A percentile compares a stretch with the other conserved stretches of the same genome.
Evolutionary conservation across 2,329 filamentous ascomycete genomes (phyloP).

Genomic region (Nemania abortiva): DNA sequence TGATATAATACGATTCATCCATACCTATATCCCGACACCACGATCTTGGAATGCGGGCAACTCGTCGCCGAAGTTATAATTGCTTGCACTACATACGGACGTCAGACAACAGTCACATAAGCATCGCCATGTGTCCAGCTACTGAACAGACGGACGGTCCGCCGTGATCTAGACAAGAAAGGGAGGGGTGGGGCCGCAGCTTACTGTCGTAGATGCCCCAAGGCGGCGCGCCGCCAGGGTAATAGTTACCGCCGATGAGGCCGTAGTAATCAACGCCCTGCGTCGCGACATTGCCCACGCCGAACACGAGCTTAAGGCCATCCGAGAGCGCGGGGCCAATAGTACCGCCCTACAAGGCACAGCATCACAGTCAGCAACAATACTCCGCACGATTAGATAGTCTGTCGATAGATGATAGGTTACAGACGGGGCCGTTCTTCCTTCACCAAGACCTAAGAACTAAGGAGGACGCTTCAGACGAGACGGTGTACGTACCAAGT

Average conservation of each 20-base stretch:
- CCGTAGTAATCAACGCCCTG: constrained; percentile 50
- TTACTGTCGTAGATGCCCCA: constrained; percentile 48
- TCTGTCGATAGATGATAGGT: neutral
- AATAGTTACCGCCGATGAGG: constrained; percentile 48
- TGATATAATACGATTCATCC: neutral
- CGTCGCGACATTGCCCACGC: constrained; percentile 47
- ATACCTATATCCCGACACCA: constrained; percentile 48
- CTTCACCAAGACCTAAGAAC: neutral
- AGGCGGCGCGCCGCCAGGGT: constrained; percentile 48
- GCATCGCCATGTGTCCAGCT: too few species aligned
- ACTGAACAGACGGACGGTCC: neutral
- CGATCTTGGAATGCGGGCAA: constrained; percentile 47
- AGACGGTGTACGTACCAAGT: constrained; percentile 41
- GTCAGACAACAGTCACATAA: neutral
- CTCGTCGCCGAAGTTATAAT: constrained; percentile 45
- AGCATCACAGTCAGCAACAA: neutral
- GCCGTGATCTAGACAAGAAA: neutral
- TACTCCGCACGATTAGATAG: neutral
- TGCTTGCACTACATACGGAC: constrained; percentile 39
- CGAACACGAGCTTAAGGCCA: constrained; percentile 46
- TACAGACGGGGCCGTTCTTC: neutral
- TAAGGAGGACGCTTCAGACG: neutral
- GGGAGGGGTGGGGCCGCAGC: neutral
- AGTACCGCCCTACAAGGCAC: constrained; percentile 40
- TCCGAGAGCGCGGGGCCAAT: constrained; percentile 47